Evolutionary conservation across 192 early-diverging fungal species (phyloP), one percentile per base, ranked within the genome.

Genomic region (Paraglomus brasilianum): DNA sequence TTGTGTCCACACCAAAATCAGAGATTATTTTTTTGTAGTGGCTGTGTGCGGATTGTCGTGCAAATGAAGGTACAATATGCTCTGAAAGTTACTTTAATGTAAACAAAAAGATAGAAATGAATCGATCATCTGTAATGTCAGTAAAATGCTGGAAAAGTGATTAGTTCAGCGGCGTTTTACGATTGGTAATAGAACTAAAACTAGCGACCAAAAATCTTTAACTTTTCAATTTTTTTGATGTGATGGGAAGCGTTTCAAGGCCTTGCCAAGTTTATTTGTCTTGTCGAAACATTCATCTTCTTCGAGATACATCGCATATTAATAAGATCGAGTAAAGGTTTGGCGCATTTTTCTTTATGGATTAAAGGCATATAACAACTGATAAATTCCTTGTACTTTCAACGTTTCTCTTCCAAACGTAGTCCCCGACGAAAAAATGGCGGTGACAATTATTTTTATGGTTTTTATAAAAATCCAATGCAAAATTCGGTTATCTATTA

Each of bases 81-180:
- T 41, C 93, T 84, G 46, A 97, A 73, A 38, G 95, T 95, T 46
- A 82, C 80, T 80, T 96, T 96, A n/a, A 70, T 95, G 93, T 40
- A 95, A 79, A 61, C 86, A 91, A 78, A 96, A 98, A 19, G 83
- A 81, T 74, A 97, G 97, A 84, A 97, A 98, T 95, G 62, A 95
- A 93, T 78, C 95, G 93, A 66, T 95, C 94, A 58, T 93, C 93
- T 43, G 88, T 87, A 72, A 91, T 92, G 58, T 94, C 92, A 44
- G 65, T 69, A 74, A 96, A 98, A 76, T 87, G 83, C 78, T 80
- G 66, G 15, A 36, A n/a, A n/a, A n/a, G n/a, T n/a, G n/a, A n/a
- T n/a, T n/a, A n/a, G n/a, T n/a, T n/a, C n/a, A n/a, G n/a, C n/a
- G n/a, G n/a, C n/a, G n/a, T n/a, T n/a, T n/a, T n/a, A n/a, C n/a